Percentiles rank a stretch among this genome's conserved stretches.
phyloP scores from a whole-genome alignment of 1,284 basidiomycete genomes.

The Fistulinella cinereoalba region DNA sequence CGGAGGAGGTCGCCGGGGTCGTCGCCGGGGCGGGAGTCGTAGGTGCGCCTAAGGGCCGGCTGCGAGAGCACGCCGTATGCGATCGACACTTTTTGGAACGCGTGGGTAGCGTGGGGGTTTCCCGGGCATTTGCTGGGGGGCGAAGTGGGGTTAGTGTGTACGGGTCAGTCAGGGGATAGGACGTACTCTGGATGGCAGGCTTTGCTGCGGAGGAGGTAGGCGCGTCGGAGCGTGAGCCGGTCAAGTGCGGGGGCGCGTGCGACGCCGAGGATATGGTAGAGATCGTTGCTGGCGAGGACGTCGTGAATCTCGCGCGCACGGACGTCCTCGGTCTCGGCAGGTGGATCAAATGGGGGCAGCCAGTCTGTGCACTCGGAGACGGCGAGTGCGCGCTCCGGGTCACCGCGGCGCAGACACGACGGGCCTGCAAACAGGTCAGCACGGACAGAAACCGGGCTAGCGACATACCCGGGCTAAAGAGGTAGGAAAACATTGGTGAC shows the following conservation, averaged over 20 bases:
- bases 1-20: conserved; percentile 52
- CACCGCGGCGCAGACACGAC: conserved; percentile 56
- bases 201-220: conserved; percentile 73
- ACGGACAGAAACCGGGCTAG: neutral
- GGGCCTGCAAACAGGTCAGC: conserved; percentile 38
- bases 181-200: conserved; percentile 80
- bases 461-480: conserved; percentile 27
- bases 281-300: conserved; percentile 61
- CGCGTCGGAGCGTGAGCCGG: conserved; percentile 63
- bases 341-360: conserved; percentile 10
- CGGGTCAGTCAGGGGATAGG: conserved; percentile 28
- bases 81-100: conserved; percentile 82
- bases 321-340: neutral
- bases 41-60: conserved; percentile 63
- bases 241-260: conserved; percentile 52
- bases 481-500: conserved; percentile 52
- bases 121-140: conserved; percentile 71
- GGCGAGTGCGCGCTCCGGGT: conserved; percentile 43
- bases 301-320: conserved; percentile 35
- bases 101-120: conserved; percentile 72
- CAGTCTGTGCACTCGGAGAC: conserved; percentile 17
- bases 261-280: conserved; percentile 74
- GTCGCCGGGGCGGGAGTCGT: conserved; percentile 58
- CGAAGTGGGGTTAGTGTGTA: conserved; percentile 5
- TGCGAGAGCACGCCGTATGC: conserved; percentile 80